phyloP scores from a whole-genome alignment of 495 filamentous ascomycete species.

The Aspergillus mulundensis region DNA sequence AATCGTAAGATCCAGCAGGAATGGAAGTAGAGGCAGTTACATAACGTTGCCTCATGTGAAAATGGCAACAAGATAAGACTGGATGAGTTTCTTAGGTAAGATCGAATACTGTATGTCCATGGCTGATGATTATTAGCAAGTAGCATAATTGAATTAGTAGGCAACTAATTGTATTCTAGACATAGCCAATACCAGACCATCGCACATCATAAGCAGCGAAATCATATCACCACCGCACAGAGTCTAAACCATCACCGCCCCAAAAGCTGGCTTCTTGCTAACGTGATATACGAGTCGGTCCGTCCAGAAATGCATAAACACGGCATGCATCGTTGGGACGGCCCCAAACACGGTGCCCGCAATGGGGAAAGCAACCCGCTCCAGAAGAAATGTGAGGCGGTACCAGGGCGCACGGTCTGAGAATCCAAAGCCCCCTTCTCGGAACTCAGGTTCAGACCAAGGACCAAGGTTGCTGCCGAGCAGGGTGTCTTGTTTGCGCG shows the following conservation, averaged over 20 bases:
- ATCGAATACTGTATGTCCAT: too few relatives aligned
- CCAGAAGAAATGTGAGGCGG: constrained; percentile 43
- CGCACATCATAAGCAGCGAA: too few relatives aligned
- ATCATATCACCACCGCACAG: too few relatives aligned
- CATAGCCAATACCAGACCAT: too few relatives aligned
- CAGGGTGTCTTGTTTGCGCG: constrained; percentile 57
- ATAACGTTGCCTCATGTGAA: too few relatives aligned
- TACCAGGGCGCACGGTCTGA: constrained; percentile 45
- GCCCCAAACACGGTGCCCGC: constrained; percentile 60
- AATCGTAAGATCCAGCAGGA: too few relatives aligned
- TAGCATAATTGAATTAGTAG: too few relatives aligned
- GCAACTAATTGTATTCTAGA: too few relatives aligned
- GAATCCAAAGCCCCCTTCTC: constrained; percentile 47
- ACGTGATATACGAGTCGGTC: constrained; percentile 61
- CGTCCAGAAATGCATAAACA: constrained; percentile 64
- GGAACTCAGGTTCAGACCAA: constrained; percentile 26
- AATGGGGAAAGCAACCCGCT: constrained; percentile 55
- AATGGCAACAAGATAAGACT: too few relatives aligned
- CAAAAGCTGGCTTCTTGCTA: constrained; percentile 54
- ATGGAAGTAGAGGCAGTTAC: too few relatives aligned
- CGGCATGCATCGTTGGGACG: constrained; percentile 58
- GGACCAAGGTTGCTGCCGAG: constrained; percentile 27
- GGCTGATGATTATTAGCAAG: too few relatives aligned
- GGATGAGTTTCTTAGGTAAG: too few relatives aligned
- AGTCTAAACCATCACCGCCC: background rate